A percentile compares a stretch with the other conserved stretches of the same genome.
Conservation (phyloP, 2,329 filamentous ascomycete species). For the Lachnellula suecica region DNA sequence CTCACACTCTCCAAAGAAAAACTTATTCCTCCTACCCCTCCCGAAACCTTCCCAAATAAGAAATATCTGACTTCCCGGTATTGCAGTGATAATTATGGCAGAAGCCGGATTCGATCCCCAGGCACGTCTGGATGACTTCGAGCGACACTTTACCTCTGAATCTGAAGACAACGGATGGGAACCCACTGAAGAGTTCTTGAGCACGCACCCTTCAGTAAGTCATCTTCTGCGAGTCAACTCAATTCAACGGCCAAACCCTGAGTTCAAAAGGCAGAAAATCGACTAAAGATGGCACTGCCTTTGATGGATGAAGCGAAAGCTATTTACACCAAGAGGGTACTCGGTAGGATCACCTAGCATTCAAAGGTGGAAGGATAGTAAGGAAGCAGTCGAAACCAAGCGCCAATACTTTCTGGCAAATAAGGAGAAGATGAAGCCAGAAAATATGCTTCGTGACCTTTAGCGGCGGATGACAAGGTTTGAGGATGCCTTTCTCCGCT, state of each 20-base stretch:
- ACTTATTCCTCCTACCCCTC: too few species aligned
- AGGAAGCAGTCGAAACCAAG: neutral
- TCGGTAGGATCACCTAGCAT: neutral
- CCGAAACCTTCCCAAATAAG: too few species aligned
- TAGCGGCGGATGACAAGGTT: too few species aligned
- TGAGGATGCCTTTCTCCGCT: too few species aligned
- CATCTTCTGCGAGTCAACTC: neutral
- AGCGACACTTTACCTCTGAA: neutral
- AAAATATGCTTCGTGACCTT: too few species aligned
- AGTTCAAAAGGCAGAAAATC: neutral
- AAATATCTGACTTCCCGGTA: too few species aligned
- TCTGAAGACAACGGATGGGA: conserved; percentile 2
- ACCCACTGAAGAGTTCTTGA: conserved; percentile 4
- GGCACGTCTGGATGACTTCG: neutral
- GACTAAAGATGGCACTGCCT: neutral
- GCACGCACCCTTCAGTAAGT: conserved; percentile 10
- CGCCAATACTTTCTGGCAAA: neutral
- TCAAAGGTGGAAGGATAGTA: neutral
- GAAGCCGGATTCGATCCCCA: conserved; percentile 9
- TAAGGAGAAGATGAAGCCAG: neutral
- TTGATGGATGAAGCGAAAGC: neutral
- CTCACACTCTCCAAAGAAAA: too few species aligned
- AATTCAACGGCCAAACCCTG: neutral
- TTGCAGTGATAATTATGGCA: conserved; percentile 6
- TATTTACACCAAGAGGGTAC: neutral